Percentiles rank a stretch among this genome's conserved stretches.
Conservation (phyloP, 257 asterid genomes). For the Primulina eburnea region DNA sequence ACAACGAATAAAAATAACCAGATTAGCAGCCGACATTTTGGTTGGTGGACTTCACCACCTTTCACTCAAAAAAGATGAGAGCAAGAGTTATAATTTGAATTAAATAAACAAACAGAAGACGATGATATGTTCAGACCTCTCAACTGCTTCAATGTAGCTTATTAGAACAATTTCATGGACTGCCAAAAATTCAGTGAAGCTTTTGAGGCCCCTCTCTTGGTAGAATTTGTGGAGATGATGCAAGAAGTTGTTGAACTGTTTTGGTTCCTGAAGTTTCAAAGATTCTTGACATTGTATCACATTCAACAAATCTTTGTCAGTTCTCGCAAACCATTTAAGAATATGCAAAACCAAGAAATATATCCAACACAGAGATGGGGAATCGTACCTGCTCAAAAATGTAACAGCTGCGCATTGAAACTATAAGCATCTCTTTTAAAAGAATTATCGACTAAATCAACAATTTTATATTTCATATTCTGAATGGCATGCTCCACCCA, state of each 20-base stretch:
- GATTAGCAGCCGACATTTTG: slow-evolving; percentile 7
- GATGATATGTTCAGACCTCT: slow-evolving; percentile 51
- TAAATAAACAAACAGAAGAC: not conserved
- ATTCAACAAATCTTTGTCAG: not conserved
- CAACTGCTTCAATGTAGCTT: slow-evolving; percentile 72
- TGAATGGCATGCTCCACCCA: slow-evolving; percentile 78
- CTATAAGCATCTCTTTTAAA: slow-evolving; percentile 53
- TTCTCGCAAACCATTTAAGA: not conserved
- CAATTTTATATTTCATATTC: slow-evolving; percentile 63
- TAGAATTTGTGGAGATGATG: slow-evolving; percentile 49
- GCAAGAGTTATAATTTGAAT: not conserved
- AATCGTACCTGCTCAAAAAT: slow-evolving; percentile 70
- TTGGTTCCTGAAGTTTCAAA: slow-evolving; percentile 58
- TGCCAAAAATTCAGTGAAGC: slow-evolving; percentile 47
- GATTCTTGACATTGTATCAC: not conserved
- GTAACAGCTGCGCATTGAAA: slow-evolving; percentile 85
- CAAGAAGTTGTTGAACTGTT: slow-evolving; percentile 75
- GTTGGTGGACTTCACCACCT: not conserved
- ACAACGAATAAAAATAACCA: slow-evolving; percentile 2
- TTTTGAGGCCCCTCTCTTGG: slow-evolving; percentile 46
- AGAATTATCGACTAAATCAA: slow-evolving; percentile 63
- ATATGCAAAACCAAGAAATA: not conserved
- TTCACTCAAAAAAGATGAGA: not conserved
- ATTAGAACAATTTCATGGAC: slow-evolving; percentile 48
- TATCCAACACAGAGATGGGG: not conserved